Conservation (phyloP, 192 early-diverging fungal genomes). For the Endogone sp. region DNA sequence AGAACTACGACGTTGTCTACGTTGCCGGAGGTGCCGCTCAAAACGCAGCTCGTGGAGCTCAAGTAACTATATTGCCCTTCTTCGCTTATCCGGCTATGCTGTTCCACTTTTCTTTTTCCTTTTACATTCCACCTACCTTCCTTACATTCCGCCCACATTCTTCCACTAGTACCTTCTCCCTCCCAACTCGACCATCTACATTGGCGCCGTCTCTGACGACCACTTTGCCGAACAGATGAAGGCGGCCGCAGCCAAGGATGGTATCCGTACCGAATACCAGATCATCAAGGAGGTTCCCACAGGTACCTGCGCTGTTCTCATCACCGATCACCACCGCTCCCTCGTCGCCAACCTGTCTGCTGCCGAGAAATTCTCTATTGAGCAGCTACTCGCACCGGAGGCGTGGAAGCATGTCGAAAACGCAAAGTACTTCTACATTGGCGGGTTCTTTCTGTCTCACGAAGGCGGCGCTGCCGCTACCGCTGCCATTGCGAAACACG, state of each 20-base stretch:
- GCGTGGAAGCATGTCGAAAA: conserved; percentile 86
- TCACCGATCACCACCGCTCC: conserved; percentile 84
- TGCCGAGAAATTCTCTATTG: conserved; percentile 80
- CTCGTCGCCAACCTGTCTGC: conserved; percentile 94
- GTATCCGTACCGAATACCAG: conserved; percentile 89
- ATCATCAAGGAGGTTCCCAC: conserved; percentile 72
- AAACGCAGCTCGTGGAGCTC: conserved; percentile 89
- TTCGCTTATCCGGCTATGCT: not conserved
- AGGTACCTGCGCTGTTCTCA: conserved; percentile 93
- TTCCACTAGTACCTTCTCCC: conserved; percentile 76
- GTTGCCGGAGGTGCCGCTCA: conserved; percentile 97
- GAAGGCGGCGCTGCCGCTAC: conserved; percentile 79
- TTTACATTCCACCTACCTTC: not conserved
- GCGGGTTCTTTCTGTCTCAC: conserved; percentile 89
- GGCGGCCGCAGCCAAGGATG: conserved; percentile 75
- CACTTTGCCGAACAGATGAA: conserved; percentile 70
- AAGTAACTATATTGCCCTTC: conserved; percentile 22
- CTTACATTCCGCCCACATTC: not conserved
- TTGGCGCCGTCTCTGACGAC: conserved; percentile 92
- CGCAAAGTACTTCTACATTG: conserved; percentile 90
- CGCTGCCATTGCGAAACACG: conserved; percentile 84
- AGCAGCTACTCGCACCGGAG: conserved; percentile 47
- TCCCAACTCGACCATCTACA: conserved; percentile 81
- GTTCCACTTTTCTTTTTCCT: not conserved
- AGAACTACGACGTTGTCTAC: conserved; percentile 69